Base-by-base conservation (phyloP, 176 grass and related monocot species). In the Triticum dicoccoides region DNA sequence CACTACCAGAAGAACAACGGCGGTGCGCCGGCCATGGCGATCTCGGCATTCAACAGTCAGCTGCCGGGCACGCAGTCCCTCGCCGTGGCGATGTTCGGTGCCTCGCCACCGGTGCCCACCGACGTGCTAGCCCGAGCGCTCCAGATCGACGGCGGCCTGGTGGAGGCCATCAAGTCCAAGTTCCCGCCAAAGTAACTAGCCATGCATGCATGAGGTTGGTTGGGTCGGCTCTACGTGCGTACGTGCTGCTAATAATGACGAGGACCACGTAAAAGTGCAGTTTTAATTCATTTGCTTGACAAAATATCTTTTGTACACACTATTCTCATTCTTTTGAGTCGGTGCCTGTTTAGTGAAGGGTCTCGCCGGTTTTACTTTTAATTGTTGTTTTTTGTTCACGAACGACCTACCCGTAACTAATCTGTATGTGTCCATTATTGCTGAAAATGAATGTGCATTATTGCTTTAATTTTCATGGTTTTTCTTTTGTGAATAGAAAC, bases 1-100 rank as follows among this genome's bases (percentile, higher is more conserved):
- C 72, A 74, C 41, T 74, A 49, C 42, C 41, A 74, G 72, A 45
- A 44, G 72, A 74, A 74, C 72, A 74, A 49, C 23, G 72, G 72
- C 23, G 42, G 42, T 23, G 8, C 41, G 3, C 72, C 72, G 1
- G 41, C 42, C 24, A 0, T 4, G 1, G 72, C 42, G 0, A 47
- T 74, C 41, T 29, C 72, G 0, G 72, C 41, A 0, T 74, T 74
- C 72, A 74, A 74, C 23, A 74, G 72, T 0, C 72, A 74, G 72
- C 72, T 74, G 3, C 72, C 42, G 1, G 72, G 72, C 12, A 74
- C 41, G 12, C 71, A 74, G 71, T 74, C 72, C 41, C 1, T 49
- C 13, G 41, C 72, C 1, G 0, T 29, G 3, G 23, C 72, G 0
- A 4, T 74, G 12, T 74, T 49, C 6, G 41, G 3, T 0, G 41